These are phyloP conservation scores for Globisporangium takayamanum DNA, from an alignment of 352 stramenopile species.

Conservation along the genomic window DNA sequence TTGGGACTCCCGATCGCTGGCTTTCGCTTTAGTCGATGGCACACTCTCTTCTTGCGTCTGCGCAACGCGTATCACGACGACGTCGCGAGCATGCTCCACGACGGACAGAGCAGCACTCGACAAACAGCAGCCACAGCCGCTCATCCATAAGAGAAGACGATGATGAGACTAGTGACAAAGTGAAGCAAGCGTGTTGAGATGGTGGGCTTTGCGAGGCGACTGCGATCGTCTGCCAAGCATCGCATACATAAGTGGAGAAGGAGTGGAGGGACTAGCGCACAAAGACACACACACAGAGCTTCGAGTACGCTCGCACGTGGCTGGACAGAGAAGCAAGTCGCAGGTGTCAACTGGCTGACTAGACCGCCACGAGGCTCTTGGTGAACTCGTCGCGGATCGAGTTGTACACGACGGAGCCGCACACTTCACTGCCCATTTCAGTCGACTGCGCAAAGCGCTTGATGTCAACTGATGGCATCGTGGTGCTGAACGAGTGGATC, in stretches of 20 bases:
- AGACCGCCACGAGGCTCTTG: background rate
- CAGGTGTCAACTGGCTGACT: background rate
- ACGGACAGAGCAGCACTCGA: background rate
- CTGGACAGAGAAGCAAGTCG: background rate
- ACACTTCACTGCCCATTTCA: constrained; percentile 22
- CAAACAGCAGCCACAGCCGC: background rate
- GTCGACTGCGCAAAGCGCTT: constrained; percentile 23
- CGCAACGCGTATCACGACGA: constrained; percentile 45
- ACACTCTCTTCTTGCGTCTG: constrained; percentile 33
- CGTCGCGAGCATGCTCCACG: constrained; percentile 17
- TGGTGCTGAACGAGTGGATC: constrained; percentile 26
- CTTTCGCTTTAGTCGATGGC: constrained; percentile 41
- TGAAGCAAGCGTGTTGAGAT: too few relatives aligned
- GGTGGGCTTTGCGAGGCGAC: too few relatives aligned
- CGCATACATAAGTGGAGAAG: too few relatives aligned
- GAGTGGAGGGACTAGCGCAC: too few relatives aligned
- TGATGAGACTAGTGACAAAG: too few relatives aligned
- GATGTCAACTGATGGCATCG: constrained; percentile 11
- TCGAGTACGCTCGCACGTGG: too few relatives aligned
- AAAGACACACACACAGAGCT: too few relatives aligned
- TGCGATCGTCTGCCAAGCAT: too few relatives aligned
- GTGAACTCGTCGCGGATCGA: constrained; percentile 28
- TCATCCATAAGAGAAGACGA: background rate
- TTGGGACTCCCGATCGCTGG: constrained; percentile 32
- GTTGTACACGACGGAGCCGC: constrained; percentile 36